Evolutionary conservation across 441 rosid genomes (phyloP), one percentile per base, ranked within the genome.

Genomic region (Populus hybrid): DNA sequence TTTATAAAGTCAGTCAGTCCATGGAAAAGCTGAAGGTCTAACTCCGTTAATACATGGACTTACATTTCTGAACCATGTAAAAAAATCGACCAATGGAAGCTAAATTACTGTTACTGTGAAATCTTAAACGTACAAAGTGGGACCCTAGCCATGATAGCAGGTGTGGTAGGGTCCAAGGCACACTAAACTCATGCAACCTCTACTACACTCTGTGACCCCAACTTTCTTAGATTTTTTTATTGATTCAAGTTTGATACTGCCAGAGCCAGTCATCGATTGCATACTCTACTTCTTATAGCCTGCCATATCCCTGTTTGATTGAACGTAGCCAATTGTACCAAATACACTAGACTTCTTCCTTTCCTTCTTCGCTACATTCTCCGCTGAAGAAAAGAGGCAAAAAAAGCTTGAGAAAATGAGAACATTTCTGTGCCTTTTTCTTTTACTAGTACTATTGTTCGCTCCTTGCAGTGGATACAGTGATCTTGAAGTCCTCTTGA

Each of bases 401-500:
- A 6, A 53, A 14, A 38, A 71, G 14, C 26, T 26, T 1, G 4
- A 11, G 26, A 42, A n/a, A 64, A 87, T 89, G 90, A 80, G 82
- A 82, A 74, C 75, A 77, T 53, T 77, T 69, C 74, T 73, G 26
- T 61, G 72, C 59, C 68, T 53, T 72, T 77, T 82, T 75, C 78
- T 72, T 77, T 26, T 79, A 9, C 50, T 84, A 74, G 26, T 80
- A 7, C 76, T 83, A 10, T 72, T 74, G 7, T 70, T 42, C 66
- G 40, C 77, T 64, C 53, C 78, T 75, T 83, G 83, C 72, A 68
- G 28, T 11, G 83, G 86, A 4, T 69, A 81, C 84, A 74, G 76
- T 77, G 98, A 93, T 79, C 82, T 87, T 74, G 88, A 91, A 29
- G 84, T 82, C 45, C 91, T 95, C 28, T 77, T 92, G 71, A 89